Conservation (phyloP, 179 eudicot genomes). For the Vitellaria paradoxa region DNA sequence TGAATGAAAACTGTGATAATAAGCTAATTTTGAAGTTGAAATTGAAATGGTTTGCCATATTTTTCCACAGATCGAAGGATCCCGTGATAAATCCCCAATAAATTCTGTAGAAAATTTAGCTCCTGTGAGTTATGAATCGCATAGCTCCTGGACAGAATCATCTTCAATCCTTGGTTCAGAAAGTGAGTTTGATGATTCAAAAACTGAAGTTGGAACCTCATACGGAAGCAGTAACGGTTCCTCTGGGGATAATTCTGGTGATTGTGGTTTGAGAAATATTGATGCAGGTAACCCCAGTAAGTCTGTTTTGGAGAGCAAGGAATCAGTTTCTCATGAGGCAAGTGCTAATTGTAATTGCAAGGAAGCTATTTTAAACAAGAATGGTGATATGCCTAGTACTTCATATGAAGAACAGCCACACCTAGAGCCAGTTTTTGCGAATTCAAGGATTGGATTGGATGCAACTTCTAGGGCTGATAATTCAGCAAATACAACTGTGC, state of each 20-base stretch:
- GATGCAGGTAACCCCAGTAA: conserved; percentile 7
- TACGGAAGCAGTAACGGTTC: conserved; percentile 15
- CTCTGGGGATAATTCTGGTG: conserved; percentile 13
- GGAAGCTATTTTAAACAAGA: neutral
- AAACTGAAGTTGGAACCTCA: conserved; percentile 22
- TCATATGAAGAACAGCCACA: conserved; percentile 19
- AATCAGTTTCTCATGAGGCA: conserved; percentile 11
- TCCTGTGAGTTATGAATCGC: conserved; percentile 18
- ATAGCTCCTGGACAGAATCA: conserved; percentile 19
- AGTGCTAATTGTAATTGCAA: neutral
- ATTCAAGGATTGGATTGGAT: conserved; percentile 5
- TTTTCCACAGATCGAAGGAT: conserved; percentile 25
- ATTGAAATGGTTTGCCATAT: neutral
- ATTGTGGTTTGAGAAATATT: conserved; percentile 4
- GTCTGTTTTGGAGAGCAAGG: conserved; percentile 1
- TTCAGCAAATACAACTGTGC: neutral
- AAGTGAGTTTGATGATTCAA: conserved; percentile 9
- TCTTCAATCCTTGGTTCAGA: conserved; percentile 25
- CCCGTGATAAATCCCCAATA: conserved; percentile 13
- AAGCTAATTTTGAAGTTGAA: neutral
- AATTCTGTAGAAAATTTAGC: conserved; percentile 19
- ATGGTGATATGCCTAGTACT: conserved; percentile 11
- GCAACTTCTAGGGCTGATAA: neutral
- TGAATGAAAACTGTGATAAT: neutral
- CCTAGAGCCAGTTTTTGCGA: conserved; percentile 19